Evolutionary conservation across 495 filamentous ascomycete species (phyloP).

Genomic region (Aspergillus kassunensis): DNA sequence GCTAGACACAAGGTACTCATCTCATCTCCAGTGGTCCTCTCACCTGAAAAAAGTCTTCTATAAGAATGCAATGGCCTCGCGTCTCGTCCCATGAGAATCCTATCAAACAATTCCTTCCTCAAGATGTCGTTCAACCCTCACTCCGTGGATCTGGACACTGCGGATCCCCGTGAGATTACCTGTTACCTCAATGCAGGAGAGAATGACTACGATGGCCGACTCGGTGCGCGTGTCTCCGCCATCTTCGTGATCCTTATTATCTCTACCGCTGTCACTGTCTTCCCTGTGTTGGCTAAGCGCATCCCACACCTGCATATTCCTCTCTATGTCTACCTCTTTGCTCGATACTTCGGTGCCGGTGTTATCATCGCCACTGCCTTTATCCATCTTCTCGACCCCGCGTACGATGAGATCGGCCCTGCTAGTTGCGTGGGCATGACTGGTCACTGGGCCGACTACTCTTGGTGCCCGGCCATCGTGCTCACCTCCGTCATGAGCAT

Average conservation of each 20-base stretch:
- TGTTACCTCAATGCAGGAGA: constrained; percentile 21
- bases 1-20: background rate
- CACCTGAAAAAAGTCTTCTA: background rate
- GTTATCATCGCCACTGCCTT: constrained; percentile 75
- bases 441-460: constrained; percentile 44
- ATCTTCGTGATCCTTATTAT: constrained; percentile 44
- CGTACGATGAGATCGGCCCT: constrained; percentile 49
- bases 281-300: constrained; percentile 53
- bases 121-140: constrained; percentile 4
- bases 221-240: constrained; percentile 41
- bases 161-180: constrained; percentile 28
- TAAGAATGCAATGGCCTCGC: no score
- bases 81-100: background rate
- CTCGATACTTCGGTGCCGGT: constrained; percentile 68
- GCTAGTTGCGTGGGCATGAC: constrained; percentile 53
- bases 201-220: constrained; percentile 43
- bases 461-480: constrained; percentile 41
- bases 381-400: constrained; percentile 50
- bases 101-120: background rate
- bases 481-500: constrained; percentile 32
- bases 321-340: constrained; percentile 64
- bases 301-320: constrained; percentile 40
- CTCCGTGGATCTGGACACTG: constrained; percentile 36
- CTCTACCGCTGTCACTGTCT: constrained; percentile 47
- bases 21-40: background rate